Conservation (phyloP, 2,329 filamentous ascomycete genomes). For the Pezicula carpinea region DNA sequence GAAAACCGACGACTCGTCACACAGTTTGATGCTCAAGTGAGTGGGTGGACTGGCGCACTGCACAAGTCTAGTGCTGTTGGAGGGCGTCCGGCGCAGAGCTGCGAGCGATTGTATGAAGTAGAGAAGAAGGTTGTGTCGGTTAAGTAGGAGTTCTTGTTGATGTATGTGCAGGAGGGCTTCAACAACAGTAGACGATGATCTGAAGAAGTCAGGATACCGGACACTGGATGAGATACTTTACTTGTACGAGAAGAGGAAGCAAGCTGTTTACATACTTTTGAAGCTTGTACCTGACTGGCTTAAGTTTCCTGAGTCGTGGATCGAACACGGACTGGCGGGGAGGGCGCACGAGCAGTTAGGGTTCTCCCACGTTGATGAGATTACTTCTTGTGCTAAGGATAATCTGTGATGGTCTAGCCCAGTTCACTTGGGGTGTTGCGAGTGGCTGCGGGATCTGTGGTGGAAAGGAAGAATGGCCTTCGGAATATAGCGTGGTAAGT, state of each 20-base stretch:
- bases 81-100: not conserved
- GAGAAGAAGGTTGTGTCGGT: not conserved
- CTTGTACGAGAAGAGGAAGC: slow-evolving; percentile 15
- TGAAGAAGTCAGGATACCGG: slow-evolving; percentile 21
- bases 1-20: too few relatives aligned
- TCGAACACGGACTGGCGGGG: slow-evolving; percentile 21
- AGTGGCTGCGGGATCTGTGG: slow-evolving; percentile 17
- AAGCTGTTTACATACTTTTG: slow-evolving; percentile 25
- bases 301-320: slow-evolving; percentile 10
- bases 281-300: slow-evolving; percentile 13
- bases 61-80: slow-evolving; percentile 4
- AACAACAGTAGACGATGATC: slow-evolving; percentile 13
- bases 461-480: slow-evolving; percentile 9
- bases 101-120: not conserved
- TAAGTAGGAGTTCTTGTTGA: not conserved
- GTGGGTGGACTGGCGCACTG: slow-evolving; percentile 8
- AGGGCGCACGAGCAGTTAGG: slow-evolving; percentile 20
- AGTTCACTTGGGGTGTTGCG: slow-evolving; percentile 15
- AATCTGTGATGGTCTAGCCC: slow-evolving; percentile 11
- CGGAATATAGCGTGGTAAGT: slow-evolving; percentile 8
- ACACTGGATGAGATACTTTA: slow-evolving; percentile 7
- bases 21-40: not conserved
- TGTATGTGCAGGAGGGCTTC: slow-evolving; percentile 2
- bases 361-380: slow-evolving; percentile 13
- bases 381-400: slow-evolving; percentile 16